Base-by-base conservation (phyloP, 805 yeast species). In the Candida cerambycidarum region DNA sequence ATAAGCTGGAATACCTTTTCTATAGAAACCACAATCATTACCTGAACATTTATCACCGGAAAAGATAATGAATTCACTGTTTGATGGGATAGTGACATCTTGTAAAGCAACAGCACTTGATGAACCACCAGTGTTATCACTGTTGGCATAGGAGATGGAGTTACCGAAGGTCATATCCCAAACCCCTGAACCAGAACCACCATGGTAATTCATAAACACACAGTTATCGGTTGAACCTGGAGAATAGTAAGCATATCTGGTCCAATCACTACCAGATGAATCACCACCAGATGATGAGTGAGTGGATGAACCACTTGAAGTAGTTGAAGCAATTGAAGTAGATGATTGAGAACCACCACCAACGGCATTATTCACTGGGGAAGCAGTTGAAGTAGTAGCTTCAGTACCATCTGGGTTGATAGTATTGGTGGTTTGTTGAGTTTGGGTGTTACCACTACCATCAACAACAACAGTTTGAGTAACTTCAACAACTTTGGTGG, bases 131-230 rank as follows among this genome's bases (percentile, higher is more conserved):
- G 76, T 69, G 69, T 92, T 95, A 62, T 90, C 89, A 7, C 86
- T 55, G 58, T 80, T 87, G 56, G 85, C 80, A 69, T 78, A 93
- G 5, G 97, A 88, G 46, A 93, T 74, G 25, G 98, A 90, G 81
- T 85, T 85, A 69, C 99, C 99, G 68, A 87, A 89, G 60, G 84
- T 73, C 25, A 81, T 57, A 27, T 90, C 85, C 87, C 92, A 92
- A 28, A 78, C 79, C 71, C 99, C 99, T 11, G 96, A 88, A 41
- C 88, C 89, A 32, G 82, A 71, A 53, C 95, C 96, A 67, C 99
- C 99, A 58, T 72, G 70, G 67, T 85, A 79, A 83, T 92, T 92
- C 71, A 90, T 71, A 80, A 93, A 90, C 31, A 81, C 82, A 52
- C 80, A 69, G 65, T 89, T 89, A 56, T 76, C 69, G 40, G 89